Base-by-base conservation (phyloP, 1,284 basidiomycete genomes). In the Austroboletus novae-zelandiae region DNA sequence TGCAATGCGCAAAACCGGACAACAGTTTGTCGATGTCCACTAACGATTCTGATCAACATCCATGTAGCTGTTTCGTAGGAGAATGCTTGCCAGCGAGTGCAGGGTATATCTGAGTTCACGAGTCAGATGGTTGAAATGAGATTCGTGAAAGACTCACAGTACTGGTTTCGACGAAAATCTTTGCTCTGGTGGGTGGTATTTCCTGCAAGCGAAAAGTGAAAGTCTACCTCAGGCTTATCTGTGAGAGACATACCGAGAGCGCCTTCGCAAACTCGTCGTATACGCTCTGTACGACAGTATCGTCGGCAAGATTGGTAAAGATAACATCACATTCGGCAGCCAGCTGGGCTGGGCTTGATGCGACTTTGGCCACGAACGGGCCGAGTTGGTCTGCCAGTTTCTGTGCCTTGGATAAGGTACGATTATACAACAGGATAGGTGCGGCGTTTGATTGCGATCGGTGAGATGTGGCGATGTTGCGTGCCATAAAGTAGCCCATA, bases 151-250 rank as follows among this genome's bases (percentile, higher is more conserved):
- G 17, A 71, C 81, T 53, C 52, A 88, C 86, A 5, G 90, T 93
- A 67, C 83, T 85, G 14, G 85, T 89, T 60, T 93, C 90, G 23
- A 91, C 86, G 57, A 92, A 89, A 49, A 90, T 89, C 67, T 84
- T 90, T 58, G 73, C 66, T 64, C 75, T 76, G 9, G 68, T 62
- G 1, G 75, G 70, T 25, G 72, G 70, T n/a, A 61, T 45, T 49
- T 70, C 63, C 78, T 80, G 48, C 18, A 48, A 35, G 55, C 14
- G 45, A 37, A 17, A 30, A 29, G 37, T 49, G 51, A 56, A 31
- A 59, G 52, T 9, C 4, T 32, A 31, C 25, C 29, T 32, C 36
- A 37, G n/a, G 29, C 34, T 45, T 29, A 40, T 48, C 27, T 37
- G 27, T 14, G 39, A 34, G 36, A 34, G 20, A 41, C 58, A 43